Evolutionary conservation across 768 basidiomycete species (phyloP).

Genomic region (Zangia roseola): DNA sequence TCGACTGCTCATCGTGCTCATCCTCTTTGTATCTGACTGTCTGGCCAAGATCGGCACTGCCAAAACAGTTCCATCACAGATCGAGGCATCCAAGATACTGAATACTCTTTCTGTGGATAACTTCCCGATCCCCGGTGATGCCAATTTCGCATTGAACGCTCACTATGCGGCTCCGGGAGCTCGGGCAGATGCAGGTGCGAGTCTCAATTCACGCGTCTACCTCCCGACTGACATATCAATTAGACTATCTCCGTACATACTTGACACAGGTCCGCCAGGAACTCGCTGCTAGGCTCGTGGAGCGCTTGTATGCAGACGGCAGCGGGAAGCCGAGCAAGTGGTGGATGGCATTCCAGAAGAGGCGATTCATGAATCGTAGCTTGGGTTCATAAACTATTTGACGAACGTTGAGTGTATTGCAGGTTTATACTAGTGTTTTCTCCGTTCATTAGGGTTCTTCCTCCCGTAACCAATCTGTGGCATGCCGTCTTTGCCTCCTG

Average conservation of each 20-base stretch:
- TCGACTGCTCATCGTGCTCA: slow-evolving; percentile 93
- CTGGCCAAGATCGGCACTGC: slow-evolving; percentile 82
- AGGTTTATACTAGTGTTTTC: slow-evolving; percentile 39
- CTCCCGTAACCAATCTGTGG: slow-evolving; percentile 85
- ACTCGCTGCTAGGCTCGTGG: slow-evolving; percentile 80
- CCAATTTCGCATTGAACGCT: slow-evolving; percentile 88
- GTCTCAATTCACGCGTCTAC: background rate
- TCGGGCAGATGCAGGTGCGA: slow-evolving; percentile 78
- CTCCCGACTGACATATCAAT: slow-evolving; percentile 8
- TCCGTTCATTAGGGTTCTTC: slow-evolving; percentile 86
- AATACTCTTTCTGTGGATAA: slow-evolving; percentile 93
- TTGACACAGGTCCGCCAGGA: slow-evolving; percentile 93
- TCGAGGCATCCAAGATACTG: slow-evolving; percentile 83
- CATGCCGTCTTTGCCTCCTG: slow-evolving; percentile 60
- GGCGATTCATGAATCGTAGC: slow-evolving; percentile 93
- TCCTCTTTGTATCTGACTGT: slow-evolving; percentile 97
- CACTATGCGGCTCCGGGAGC: slow-evolving; percentile 82
- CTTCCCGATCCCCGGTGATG: slow-evolving; percentile 94
- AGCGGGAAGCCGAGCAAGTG: slow-evolving; percentile 96
- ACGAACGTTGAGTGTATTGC: slow-evolving; percentile 13
- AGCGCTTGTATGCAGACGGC: slow-evolving; percentile 89
- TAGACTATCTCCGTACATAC: slow-evolving; percentile 90
- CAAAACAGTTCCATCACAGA: slow-evolving; percentile 66
- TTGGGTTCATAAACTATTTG: slow-evolving; percentile 50
- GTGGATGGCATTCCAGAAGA: slow-evolving; percentile 99